Percentiles rank a stretch among this genome's conserved stretches.
Conservation (phyloP, 371 early-diverging fungal genomes). For the Mucor circinelloides region DNA sequence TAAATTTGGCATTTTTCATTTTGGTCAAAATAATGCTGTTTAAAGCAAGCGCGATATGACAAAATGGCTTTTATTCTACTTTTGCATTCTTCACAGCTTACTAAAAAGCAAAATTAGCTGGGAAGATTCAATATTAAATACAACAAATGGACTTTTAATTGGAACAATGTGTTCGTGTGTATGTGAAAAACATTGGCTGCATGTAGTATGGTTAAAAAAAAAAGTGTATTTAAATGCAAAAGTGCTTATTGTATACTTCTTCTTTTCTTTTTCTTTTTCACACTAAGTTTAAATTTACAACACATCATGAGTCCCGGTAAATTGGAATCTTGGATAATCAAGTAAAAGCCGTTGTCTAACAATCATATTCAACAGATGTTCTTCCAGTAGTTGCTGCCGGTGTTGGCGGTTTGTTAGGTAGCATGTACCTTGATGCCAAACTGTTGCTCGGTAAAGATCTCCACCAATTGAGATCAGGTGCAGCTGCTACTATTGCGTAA, state of each 20-base stretch:
- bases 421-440: constrained; percentile 36
- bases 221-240: constrained; percentile 1
- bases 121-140: background rate
- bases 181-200: background rate
- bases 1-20: constrained; percentile 6
- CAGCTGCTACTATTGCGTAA: constrained; percentile 12
- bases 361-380: background rate
- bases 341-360: background rate
- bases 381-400: constrained; percentile 27
- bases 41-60: background rate
- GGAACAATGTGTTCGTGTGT: background rate
- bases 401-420: constrained; percentile 25
- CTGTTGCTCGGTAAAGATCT: constrained; percentile 25
- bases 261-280: constrained; percentile 1
- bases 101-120: background rate
- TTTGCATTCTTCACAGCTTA: background rate
- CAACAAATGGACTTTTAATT: background rate
- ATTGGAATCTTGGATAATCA: background rate
- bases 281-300: background rate
- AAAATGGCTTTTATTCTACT: background rate
- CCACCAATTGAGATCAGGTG: constrained; percentile 24
- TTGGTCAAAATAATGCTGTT: background rate
- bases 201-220: background rate
- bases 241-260: background rate
- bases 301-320: background rate